These are phyloP conservation scores for Goniomonas avonlea DNA, from an alignment of 78 protist genomes.

Conservation along the genomic window DNA sequence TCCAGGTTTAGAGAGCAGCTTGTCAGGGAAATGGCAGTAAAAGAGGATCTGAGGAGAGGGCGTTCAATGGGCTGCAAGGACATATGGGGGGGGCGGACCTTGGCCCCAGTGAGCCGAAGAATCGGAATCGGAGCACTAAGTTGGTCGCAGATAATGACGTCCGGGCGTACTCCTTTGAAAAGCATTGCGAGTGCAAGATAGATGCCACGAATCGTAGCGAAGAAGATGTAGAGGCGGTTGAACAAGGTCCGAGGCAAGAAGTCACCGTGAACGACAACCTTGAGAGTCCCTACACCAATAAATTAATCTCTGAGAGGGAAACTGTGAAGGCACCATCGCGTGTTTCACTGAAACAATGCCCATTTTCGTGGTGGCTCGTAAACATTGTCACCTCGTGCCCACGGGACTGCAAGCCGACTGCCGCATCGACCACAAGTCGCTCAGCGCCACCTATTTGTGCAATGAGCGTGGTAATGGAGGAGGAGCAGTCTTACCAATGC, in stretches of 20 bases:
- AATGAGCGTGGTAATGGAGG: too few species aligned
- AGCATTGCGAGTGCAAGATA: conserved; percentile 46
- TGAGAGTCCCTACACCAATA: conserved; percentile 55
- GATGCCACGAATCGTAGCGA: conserved; percentile 70
- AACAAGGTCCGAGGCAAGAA: conserved; percentile 36
- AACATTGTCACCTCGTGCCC: conserved; percentile 70
- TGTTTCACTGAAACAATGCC: conserved; percentile 83
- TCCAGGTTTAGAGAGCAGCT: conserved; percentile 16
- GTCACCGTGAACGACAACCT: conserved; percentile 66
- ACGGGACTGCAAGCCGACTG: conserved; percentile 50
- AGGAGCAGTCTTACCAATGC: conserved; percentile 96
- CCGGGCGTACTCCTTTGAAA: neutral
- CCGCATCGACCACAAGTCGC: conserved; percentile 58
- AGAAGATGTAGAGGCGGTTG: conserved; percentile 50
- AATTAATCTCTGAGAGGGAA: too few species aligned
- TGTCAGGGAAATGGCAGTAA: conserved; percentile 98
- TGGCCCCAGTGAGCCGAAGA: conserved; percentile 18
- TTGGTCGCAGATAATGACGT: conserved; percentile 70
- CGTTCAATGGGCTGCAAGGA: neutral
- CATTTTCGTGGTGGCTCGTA: conserved; percentile 83
- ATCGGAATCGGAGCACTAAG: conserved; percentile 57
- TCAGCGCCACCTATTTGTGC: too few species aligned
- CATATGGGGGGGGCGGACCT: too few species aligned
- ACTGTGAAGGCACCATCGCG: conserved; percentile 59
- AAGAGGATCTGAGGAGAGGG: conserved; percentile 51